A percentile compares a stretch with the other conserved stretches of the same genome.
Evolutionary conservation across 129 eudicot genomes (phyloP).

Genomic region (Logfia minima): DNA sequence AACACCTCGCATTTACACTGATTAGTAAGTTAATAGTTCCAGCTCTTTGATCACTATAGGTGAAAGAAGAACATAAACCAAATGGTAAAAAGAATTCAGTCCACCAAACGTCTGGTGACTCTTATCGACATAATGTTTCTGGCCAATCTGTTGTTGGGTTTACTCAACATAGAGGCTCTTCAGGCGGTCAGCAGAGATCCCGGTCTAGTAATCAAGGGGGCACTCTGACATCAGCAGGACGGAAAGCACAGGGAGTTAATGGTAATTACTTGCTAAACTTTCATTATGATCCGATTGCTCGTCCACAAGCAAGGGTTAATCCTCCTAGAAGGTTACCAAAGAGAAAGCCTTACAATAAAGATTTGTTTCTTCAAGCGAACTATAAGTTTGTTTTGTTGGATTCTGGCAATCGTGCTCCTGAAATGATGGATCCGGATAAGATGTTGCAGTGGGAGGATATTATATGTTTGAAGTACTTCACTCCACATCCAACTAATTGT

Average conservation of each 20-base stretch:
- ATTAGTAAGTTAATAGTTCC: constrained; percentile 3
- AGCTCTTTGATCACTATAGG: constrained; percentile 32
- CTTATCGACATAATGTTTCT: constrained; percentile 32
- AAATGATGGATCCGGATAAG: constrained; percentile 84
- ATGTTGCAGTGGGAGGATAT: constrained; percentile 91
- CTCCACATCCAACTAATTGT: constrained; percentile 72
- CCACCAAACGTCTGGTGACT: constrained; percentile 39
- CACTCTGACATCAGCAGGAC: constrained; percentile 47
- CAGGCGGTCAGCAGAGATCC: constrained; percentile 39
- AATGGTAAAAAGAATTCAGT: constrained; percentile 36
- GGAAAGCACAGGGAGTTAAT: constrained; percentile 63
- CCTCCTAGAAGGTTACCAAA: constrained; percentile 61
- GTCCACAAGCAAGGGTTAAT: constrained; percentile 60
- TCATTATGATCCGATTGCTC: constrained; percentile 82
- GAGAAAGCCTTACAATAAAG: constrained; percentile 87
- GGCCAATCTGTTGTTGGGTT: constrained; percentile 39
- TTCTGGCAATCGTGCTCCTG: constrained; percentile 60
- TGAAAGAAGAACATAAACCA: constrained; percentile 38
- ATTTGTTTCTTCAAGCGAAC: constrained; percentile 91
- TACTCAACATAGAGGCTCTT: constrained; percentile 37
- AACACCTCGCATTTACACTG: neutral
- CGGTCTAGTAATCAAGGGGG: constrained; percentile 35
- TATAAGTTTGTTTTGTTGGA: constrained; percentile 82
- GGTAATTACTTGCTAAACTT: constrained; percentile 91
- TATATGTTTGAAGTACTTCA: constrained; percentile 65